Evolutionary conservation across 352 stramenopile genomes (phyloP).

Genomic region (Globisporangium polare): DNA sequence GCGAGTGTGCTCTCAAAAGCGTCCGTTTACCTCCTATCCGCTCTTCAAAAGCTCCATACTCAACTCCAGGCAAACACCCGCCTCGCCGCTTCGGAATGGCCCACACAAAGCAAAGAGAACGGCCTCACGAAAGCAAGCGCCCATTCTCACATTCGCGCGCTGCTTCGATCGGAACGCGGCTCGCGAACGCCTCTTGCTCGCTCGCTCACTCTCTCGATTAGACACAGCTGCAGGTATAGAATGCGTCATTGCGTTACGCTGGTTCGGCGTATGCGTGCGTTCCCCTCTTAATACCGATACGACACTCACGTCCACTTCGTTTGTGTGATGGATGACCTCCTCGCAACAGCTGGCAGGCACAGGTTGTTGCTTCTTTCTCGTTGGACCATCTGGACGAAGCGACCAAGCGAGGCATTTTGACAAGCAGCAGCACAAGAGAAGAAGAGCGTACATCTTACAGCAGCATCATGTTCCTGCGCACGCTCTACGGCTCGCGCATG

Average conservation of each 20-base stretch:
- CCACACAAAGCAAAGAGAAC: neutral
- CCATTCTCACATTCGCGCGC: constrained; percentile 2
- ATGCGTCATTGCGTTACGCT: neutral
- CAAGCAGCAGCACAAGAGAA: neutral
- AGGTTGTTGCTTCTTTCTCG: neutral
- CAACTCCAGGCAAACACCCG: neutral
- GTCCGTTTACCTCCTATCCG: neutral
- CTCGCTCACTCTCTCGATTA: neutral
- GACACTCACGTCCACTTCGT: neutral
- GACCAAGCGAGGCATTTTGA: neutral
- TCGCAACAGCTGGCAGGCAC: neutral
- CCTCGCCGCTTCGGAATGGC: neutral
- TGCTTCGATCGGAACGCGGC: constrained; percentile 9
- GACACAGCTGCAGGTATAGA: neutral
- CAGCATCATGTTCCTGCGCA: constrained; percentile 66
- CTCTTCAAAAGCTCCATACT: neutral
- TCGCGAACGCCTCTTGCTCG: neutral
- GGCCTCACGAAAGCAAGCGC: neutral
- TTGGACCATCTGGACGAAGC: neutral
- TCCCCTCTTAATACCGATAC: neutral
- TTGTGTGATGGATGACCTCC: neutral
- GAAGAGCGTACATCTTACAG: neutral
- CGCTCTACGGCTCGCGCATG: constrained; percentile 75
- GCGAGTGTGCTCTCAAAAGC: neutral
- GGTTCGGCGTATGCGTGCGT: neutral